Evolutionary conservation across 768 basidiomycete species (phyloP), one percentile per base, ranked within the genome.

Genomic region (Mycena capillaripes): DNA sequence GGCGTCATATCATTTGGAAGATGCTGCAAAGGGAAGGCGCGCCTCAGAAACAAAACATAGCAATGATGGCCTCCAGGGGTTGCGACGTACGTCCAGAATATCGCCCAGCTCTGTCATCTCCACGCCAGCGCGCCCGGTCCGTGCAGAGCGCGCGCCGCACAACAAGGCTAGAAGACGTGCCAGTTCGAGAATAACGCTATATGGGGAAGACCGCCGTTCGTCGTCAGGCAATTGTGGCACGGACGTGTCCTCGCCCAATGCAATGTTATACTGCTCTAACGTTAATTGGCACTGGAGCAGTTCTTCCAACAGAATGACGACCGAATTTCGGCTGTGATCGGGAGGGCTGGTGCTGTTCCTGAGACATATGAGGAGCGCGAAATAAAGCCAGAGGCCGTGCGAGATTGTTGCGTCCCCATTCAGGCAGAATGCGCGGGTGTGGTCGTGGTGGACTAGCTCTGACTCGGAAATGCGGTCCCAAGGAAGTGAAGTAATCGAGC

Each of bases 321-420:
- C 52, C 42, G 52, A 17, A 48, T 72, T 64, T n/a, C 42, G 32
- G 56, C 17, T 36, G 52, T 52, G n/a, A 11, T 36, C 40, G 34
- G 50, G 34, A 29, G 12, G 38, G 9, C 23, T 55, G 17, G 3
- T 34, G 56, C 11, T 27, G 68, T 65, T 67, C 64, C 42, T 65
- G 50, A 48, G 55, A 57, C 70, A 32, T 4, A 75, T 59, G 56
- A 81, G 74, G 16, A 87, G 76, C 42, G 82, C 76, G 73, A 85
- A 83, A 58, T 85, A 76, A 12, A 86, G 67, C 90, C 90, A 91
- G 6, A 91, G 81, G 38, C 80, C 79, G 71, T 85, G 83, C 0
- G 89, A 89, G 50, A 90, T 76, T 72, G 81, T 85, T 3, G 89
- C 89, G 74, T 91, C 90, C 19, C 82, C 81, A 74, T 90, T 85